phyloP scores from a whole-genome alignment of 1,139 yeast genomes.

The Hyphopichia fennica region DNA sequence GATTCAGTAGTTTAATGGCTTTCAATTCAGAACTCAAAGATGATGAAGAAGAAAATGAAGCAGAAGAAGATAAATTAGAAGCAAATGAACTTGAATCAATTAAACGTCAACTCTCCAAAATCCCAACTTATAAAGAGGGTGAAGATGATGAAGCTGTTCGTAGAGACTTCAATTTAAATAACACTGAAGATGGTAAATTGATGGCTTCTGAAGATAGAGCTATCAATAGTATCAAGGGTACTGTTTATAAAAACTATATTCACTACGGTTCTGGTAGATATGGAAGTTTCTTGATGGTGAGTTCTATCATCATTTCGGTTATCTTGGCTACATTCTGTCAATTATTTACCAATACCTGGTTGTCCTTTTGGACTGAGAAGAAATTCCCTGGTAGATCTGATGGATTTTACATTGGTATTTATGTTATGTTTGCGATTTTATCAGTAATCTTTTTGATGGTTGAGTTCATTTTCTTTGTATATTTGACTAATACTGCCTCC shows the following conservation, averaged over 20 bases:
- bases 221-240: slow-evolving; percentile 35
- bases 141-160: slow-evolving; percentile 22
- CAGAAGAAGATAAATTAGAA: slow-evolving; percentile 9
- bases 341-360: slow-evolving; percentile 76
- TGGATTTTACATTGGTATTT: slow-evolving; percentile 71
- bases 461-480: slow-evolving; percentile 50
- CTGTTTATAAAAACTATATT: slow-evolving; percentile 48
- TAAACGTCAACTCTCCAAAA: slow-evolving; percentile 16
- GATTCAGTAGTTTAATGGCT: slow-evolving; percentile 53
- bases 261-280: slow-evolving; percentile 56
- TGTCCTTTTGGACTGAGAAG: slow-evolving; percentile 75
- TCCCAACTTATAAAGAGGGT: slow-evolving; percentile 14
- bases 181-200: slow-evolving; percentile 31
- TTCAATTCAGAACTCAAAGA: slow-evolving; percentile 32
- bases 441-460: slow-evolving; percentile 34
- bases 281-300: slow-evolving; percentile 19
- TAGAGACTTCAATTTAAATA: slow-evolving; percentile 19
- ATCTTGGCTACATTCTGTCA: slow-evolving; percentile 54
- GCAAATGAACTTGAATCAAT: slow-evolving; percentile 17
- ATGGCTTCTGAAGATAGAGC: slow-evolving; percentile 35
- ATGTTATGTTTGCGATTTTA: slow-evolving; percentile 55
- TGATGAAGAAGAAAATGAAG: slow-evolving; percentile 18
- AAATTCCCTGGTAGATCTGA: slow-evolving; percentile 49
- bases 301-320: slow-evolving; percentile 21
- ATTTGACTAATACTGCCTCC: slow-evolving; percentile 51